phyloP scores from a whole-genome alignment of 306 rosid species.

The Quillaja saponaria region DNA sequence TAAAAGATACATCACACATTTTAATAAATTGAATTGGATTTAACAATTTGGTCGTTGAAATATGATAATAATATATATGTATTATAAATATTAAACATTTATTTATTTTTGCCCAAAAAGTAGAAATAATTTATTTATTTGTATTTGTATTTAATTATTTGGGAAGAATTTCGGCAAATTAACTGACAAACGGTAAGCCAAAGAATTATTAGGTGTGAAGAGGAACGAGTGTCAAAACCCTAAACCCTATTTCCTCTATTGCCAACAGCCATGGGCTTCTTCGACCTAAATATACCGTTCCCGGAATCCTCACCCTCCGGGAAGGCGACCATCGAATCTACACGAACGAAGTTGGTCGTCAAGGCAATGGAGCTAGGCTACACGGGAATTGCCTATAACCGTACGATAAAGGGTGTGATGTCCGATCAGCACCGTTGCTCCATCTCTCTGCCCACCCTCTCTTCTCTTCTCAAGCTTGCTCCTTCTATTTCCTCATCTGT shows the following conservation, averaged over 20 bases:
- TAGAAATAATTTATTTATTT: too few relatives aligned
- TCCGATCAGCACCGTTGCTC: conserved; percentile 83
- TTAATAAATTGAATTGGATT: too few relatives aligned
- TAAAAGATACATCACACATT: too few relatives aligned
- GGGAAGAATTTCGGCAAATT: too few relatives aligned
- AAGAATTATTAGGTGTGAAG: too few relatives aligned
- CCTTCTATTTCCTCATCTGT: conserved; percentile 67
- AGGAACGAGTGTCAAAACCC: conserved; percentile 29
- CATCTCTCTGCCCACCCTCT: conserved; percentile 54
- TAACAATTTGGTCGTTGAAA: too few relatives aligned
- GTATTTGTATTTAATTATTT: too few relatives aligned
- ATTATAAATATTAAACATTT: too few relatives aligned
- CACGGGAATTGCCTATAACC: conserved; percentile 84
- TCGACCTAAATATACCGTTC: conserved; percentile 78
- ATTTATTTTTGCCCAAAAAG: too few relatives aligned
- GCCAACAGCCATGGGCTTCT: conserved; percentile 60
- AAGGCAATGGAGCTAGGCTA: conserved; percentile 87
- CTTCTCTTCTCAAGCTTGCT: conserved; percentile 65
- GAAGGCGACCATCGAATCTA: conserved; percentile 37
- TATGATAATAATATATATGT: too few relatives aligned
- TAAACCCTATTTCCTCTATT: background rate
- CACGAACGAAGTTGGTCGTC: conserved; percentile 56
- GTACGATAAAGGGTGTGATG: conserved; percentile 79
- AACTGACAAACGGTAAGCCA: too few relatives aligned
- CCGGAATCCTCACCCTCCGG: conserved; percentile 35